Evolutionary conservation across 1,284 basidiomycete species (phyloP), one percentile per base, ranked within the genome.

Genomic region (Sporisorium iseilematis-ciliati): DNA sequence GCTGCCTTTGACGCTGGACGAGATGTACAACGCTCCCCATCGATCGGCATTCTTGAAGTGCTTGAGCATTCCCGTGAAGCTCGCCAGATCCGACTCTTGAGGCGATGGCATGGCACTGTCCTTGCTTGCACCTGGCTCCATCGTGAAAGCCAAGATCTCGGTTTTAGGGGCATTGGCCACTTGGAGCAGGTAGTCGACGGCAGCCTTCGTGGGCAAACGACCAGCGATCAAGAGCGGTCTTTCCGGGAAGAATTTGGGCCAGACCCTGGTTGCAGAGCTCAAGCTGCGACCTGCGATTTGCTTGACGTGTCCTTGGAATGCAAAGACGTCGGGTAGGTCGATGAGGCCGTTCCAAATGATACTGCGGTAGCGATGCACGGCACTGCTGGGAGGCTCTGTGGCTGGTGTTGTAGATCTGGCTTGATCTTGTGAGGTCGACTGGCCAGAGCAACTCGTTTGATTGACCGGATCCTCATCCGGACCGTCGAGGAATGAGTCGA

Each of bases 341-440:
- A 84, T 65, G n/a, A 82, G 77, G n/a, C 83, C 83, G 25, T 76
- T 78, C 83, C 83, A 85, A 8, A 83, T 54, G 31, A 78, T 53
- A 6, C 49, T 60, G 26, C 55, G 62, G 52, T 56, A 65, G 43
- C 56, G 58, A 41, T 68, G 75, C 25, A 60, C 23, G 31, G 66
- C 59, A n/a, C 23, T 54, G 59, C 62, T 51, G 4, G 61, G 49
- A 12, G 77, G 62, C 10, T 75, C 60, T 5, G 42, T 49, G 2
- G 49, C 60, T 11, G 79, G 79, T 10, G 79, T 79, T 0, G 64
- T 75, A 35, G 65, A 67, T 55, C 57, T 52, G n/a, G 43, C 51
- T 21, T 23, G 40, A 25, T 49, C 20, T 4, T 53, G 26, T 7
- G 53, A 20, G 23, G 8, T 14, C 2, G 33, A 5, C 21, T 43